Evolutionary conservation across 2,329 filamentous ascomycete species (phyloP), one percentile per base, ranked within the genome.

Genomic region (Colletotrichum sp.): DNA sequence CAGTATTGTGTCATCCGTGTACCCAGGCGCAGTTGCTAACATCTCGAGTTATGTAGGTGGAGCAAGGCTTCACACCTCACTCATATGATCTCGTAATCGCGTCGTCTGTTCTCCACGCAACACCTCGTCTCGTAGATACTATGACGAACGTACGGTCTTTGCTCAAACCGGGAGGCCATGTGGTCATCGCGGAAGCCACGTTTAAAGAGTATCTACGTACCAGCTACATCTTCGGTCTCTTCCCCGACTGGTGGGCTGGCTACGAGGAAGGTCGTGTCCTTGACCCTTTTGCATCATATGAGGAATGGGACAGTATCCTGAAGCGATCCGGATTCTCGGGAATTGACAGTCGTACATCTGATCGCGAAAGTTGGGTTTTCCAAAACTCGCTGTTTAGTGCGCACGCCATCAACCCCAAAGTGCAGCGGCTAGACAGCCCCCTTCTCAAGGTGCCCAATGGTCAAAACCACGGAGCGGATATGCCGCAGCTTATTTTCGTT

Each of bases 191-290:
- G 34, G 24, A 77, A 15, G 57, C 63, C 9, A 69, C 73, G 1
- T n/a, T 55, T 15, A 21, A n/a, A 5, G 55, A 69, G 18, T 26
- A 67, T n/a, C 24, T 79, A 10, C 82, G 81, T 39, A 80, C 30
- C 5, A 60, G 62, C 26, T 75, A 34, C 60, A 36, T 65, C n/a
- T 71, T 75, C 16, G 69, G 83, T 67, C 71, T n/a, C 74, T 81
- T 85, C 3, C 72, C 79, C 1, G 82, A 81, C 16, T 84, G 83
- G 82, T 83, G 81, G 80, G 64, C 80, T 6, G 81, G 80, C 16
- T 44, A 64, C 1, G 73, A 80, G 3, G 81, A 82, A 8, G 80
- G 78, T 4, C 76, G 80, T 6, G 13, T 55, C 5, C 68, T 69
- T 1, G 69, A 68, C 82, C 84, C 13, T 80, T 78, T 55, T 24